Evolutionary conservation across 306 rosid species (phyloP), one percentile per base, ranked within the genome.

Genomic region (Medicago ruthenica): DNA sequence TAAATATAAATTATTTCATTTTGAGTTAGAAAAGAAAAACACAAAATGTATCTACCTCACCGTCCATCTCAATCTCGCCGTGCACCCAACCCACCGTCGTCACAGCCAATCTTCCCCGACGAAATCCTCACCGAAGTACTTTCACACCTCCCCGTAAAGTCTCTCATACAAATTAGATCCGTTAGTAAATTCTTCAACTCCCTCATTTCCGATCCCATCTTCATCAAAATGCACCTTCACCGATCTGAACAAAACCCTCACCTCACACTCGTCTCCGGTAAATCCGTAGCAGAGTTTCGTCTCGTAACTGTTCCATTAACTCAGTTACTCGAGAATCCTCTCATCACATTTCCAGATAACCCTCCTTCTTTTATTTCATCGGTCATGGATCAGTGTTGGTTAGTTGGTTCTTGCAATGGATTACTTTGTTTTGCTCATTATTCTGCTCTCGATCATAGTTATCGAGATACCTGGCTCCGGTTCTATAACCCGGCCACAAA

Each of bases 321-420:
- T 8, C 7, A 18, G 7, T 63, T 63, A 8, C 3, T 63, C 24
- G 47, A 63, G 22, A 37, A 63, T 7, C 69, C 17, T 10, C 6
- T 8, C 7, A 63, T n/a, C 8, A 8, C 15, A 1, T 2, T 63
- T 36, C 24, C 69, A 3, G 14, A 63, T 3, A 18, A n/a, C 2
- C 47, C 31, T 17, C 47, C 31, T 17, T 51, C 20, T 8, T 16
- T 7, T 51, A 18, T 22, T 6, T 51, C 7, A 16, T 40, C 2
- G 58, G 21, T 6, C 4, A n/a, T 21, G 8, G 10, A 16, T 4
- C 58, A 51, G 8, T 51, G 20, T 16, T 51, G 58, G 58, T 51
- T 51, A 18, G 71, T 66, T 41, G 54, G 53, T 66, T 66, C 71
- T 24, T 66, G 36, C n/a, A 66, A 66, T 41, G 71, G 71, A 20